A percentile compares a stretch with the other conserved stretches of the same genome.
Evolutionary conservation across 352 stramenopile species (phyloP).

Genomic region (Blastocystis sp.): DNA sequence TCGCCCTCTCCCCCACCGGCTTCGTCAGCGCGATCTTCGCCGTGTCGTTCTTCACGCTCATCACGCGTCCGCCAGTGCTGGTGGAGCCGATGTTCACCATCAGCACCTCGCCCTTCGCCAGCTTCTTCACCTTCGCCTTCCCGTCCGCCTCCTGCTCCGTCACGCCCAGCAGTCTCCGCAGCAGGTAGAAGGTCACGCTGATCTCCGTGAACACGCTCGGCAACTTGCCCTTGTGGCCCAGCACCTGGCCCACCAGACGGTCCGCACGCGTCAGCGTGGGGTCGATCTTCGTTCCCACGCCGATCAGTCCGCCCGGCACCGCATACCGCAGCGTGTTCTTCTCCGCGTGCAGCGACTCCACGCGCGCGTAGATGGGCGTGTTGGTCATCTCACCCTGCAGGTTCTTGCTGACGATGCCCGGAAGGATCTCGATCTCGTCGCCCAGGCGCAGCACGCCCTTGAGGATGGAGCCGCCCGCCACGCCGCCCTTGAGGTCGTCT

Average conservation of each 20-base stretch:
- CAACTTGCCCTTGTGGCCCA: slow-evolving; percentile 84
- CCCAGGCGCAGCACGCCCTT: slow-evolving; percentile 87
- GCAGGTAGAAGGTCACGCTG: slow-evolving; percentile 98
- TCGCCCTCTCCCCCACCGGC: slow-evolving; percentile 74
- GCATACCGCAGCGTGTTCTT: slow-evolving; percentile 98
- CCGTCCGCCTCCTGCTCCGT: slow-evolving; percentile 97
- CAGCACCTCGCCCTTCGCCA: slow-evolving; percentile 94
- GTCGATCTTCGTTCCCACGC: slow-evolving; percentile 96
- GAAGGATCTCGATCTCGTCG: slow-evolving; percentile 97
- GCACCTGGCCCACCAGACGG: slow-evolving; percentile 89
- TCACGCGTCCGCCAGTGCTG: slow-evolving; percentile 83
- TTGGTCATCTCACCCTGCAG: slow-evolving; percentile 70
- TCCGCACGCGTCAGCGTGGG: slow-evolving; percentile 94
- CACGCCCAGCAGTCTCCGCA: slow-evolving; percentile 93
- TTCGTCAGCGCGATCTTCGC: slow-evolving; percentile 91
- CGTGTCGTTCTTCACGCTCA: slow-evolving; percentile 62
- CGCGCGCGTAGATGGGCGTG: slow-evolving; percentile 80
- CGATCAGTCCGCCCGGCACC: slow-evolving; percentile 94
- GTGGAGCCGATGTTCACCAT: slow-evolving; percentile 99
- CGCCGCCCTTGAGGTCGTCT: slow-evolving; percentile 79
- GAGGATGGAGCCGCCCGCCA: slow-evolving; percentile 80
- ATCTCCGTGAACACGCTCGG: slow-evolving; percentile 94
- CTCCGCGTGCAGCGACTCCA: slow-evolving; percentile 93
- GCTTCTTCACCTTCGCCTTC: slow-evolving; percentile 95
- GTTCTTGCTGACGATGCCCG: slow-evolving; percentile 96